These are phyloP conservation scores for Ophiostoma ulmi DNA, from an alignment of 2,329 filamentous ascomycete genomes.

Conservation along the genomic window DNA sequence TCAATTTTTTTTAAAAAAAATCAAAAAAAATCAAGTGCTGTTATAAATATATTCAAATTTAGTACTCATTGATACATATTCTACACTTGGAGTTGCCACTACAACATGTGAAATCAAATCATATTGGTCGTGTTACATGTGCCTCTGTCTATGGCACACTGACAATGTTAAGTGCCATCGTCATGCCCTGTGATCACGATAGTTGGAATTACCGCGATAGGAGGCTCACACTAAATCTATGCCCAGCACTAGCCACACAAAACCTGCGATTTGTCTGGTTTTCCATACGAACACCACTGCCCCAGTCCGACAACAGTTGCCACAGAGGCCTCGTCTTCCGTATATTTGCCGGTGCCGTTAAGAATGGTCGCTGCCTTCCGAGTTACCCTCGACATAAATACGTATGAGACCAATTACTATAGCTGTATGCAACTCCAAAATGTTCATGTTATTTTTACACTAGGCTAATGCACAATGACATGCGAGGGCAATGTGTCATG, in stretches of 20 bases:
- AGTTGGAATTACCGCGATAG: not conserved
- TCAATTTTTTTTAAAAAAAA: too few relatives aligned
- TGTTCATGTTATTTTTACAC: not conserved
- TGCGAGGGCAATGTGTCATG: not conserved
- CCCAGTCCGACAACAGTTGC: not conserved
- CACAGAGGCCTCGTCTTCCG: not conserved
- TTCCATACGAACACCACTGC: not conserved
- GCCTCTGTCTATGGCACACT: not conserved
- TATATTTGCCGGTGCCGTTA: not conserved
- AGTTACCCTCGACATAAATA: not conserved
- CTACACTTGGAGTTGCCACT: too few relatives aligned
- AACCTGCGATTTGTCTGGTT: not conserved
- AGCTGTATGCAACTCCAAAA: not conserved
- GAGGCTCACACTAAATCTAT: not conserved
- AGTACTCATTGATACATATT: too few relatives aligned
- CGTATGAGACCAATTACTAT: not conserved
- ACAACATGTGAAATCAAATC: too few relatives aligned
- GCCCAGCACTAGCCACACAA: not conserved
- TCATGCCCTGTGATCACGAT: not conserved
- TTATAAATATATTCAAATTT: too few relatives aligned
- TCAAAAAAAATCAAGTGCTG: too few relatives aligned
- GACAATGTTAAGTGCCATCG: not conserved
- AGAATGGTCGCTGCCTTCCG: not conserved
- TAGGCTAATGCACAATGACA: conserved; percentile 1
- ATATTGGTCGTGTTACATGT: too few relatives aligned